Conservation (phyloP, 2,329 filamentous ascomycete species). For the Immersiporthe knoxdaviesiana region DNA sequence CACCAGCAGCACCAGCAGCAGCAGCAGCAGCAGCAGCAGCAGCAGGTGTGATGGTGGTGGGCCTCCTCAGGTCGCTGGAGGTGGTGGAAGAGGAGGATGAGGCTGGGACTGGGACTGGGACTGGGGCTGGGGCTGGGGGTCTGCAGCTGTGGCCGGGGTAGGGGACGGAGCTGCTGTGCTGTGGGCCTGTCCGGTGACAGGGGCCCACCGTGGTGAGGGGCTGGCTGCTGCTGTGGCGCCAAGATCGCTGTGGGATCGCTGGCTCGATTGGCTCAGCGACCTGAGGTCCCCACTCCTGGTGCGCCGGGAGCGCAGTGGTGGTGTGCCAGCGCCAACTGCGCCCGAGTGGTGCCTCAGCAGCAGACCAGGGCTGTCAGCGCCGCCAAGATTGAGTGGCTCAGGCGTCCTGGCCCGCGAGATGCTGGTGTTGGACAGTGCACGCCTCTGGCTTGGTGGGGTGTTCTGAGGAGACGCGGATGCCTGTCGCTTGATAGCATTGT, state of each 20-base stretch:
- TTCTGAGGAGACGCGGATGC: slow-evolving; percentile 34
- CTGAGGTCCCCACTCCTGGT: slow-evolving; percentile 75
- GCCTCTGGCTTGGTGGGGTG: slow-evolving; percentile 38
- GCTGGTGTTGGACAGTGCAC: slow-evolving; percentile 58
- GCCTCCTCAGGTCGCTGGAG: slow-evolving; percentile 25
- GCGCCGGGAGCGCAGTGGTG: slow-evolving; percentile 70
- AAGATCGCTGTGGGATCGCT: slow-evolving; percentile 29
- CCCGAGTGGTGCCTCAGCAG: slow-evolving; percentile 48
- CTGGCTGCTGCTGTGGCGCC: slow-evolving; percentile 36
- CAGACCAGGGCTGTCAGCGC: slow-evolving; percentile 67
- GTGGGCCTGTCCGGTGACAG: slow-evolving; percentile 12
- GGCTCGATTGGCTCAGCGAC: slow-evolving; percentile 62
- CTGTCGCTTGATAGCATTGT: slow-evolving; percentile 36
- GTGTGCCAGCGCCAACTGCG: slow-evolving; percentile 53
- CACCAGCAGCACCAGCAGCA: slow-evolving; percentile 7
- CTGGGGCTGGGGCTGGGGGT: slow-evolving; percentile 28
- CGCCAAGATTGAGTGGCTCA: slow-evolving; percentile 57
- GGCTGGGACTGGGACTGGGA: slow-evolving; percentile 29
- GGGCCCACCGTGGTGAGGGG: slow-evolving; percentile 17
- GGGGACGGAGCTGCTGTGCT: slow-evolving; percentile 7
- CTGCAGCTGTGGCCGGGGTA: slow-evolving; percentile 30
- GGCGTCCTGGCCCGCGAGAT: slow-evolving; percentile 56
- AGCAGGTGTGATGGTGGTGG: slow-evolving; percentile 31
- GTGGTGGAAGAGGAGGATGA: slow-evolving; percentile 23
- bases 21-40: slow-evolving; percentile 14